A percentile compares a stretch with the other conserved stretches of the same genome.
Evolutionary conservation across 441 rosid species (phyloP).

Genomic region (Hypseocharis bilobata): DNA sequence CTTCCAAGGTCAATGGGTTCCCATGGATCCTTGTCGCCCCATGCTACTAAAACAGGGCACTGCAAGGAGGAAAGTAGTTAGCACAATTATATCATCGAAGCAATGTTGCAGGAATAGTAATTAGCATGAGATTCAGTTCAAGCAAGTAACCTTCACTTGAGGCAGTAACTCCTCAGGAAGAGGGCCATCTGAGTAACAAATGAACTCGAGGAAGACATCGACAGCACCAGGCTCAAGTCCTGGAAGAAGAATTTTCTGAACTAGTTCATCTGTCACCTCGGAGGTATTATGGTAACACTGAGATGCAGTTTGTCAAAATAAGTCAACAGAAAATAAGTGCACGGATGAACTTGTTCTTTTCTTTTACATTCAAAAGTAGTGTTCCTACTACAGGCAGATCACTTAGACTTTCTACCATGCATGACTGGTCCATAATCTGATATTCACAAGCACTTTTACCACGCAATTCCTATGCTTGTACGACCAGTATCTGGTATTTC

Average conservation of each 20-base stretch:
- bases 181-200: slow-evolving; percentile 80
- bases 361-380: too few species aligned
- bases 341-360: background rate
- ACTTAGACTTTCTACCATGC: too few species aligned
- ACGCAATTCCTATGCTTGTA: background rate
- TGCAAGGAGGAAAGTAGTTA: slow-evolving; percentile 19
- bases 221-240: slow-evolving; percentile 83
- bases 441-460: too few species aligned
- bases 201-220: slow-evolving; percentile 79
- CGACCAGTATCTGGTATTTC: background rate
- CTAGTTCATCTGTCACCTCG: slow-evolving; percentile 81
- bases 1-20: slow-evolving; percentile 85
- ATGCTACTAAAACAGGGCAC: slow-evolving; percentile 80
- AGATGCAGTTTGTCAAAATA: slow-evolving; percentile 20
- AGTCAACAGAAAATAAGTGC: background rate
- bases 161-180: slow-evolving; percentile 85
- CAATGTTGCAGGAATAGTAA: background rate
- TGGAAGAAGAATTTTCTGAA: slow-evolving; percentile 61
- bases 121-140: background rate
- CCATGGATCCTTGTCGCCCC: slow-evolving; percentile 99
- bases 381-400: too few species aligned
- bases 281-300: slow-evolving; percentile 73
- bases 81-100: slow-evolving; percentile 6
- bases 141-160: slow-evolving; percentile 48
- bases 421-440: too few species aligned